Base-by-base conservation (phyloP, 2,329 filamentous ascomycete species). In the Alternaria brassicae region DNA sequence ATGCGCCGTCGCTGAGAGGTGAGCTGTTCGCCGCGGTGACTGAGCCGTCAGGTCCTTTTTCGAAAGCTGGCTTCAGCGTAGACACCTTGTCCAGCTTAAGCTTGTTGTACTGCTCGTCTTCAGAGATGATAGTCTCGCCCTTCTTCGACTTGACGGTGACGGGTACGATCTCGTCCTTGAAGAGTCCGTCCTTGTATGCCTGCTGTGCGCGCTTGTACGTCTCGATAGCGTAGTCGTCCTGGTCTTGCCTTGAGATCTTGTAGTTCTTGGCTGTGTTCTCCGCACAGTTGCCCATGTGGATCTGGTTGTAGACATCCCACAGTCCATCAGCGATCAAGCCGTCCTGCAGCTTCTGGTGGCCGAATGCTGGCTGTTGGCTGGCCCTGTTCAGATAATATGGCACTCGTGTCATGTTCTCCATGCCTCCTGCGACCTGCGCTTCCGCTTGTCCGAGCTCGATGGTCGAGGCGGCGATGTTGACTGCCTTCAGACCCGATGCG, bases 261-360 rank as follows among this genome's bases (percentile, higher is more conserved):
- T 92, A 86, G 71, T 93, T 94, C 84, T 96, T 97, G 47, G 91
- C 95, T 2, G 94, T 97, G 68, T 90, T 92, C 82, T 99, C 95
- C 15, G 93, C 93, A 76, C 95, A 99, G 70, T 95, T 93, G 41
- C 95, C 95, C 95, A 99, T 99, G 80, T 98, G 95, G 73, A 97
- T 91, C 76, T 97, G 87, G 77, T 96, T 93, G 80, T 97, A 99
- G 13, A 97, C 94, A 76, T 99, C 95, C 83, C 92, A 97, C 61
- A 99, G 81, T 0, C 95, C 95, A 73, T 99, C 95, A 78, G 95
- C 95, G 75, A 98, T 90, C 71, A 99, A 81, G 0, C 94, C 95
- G 73, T 99, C 95, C 78, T 96, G 90, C 79, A 97, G 82, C 79
- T 91, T 91, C 68, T 95, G 84, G 71, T 97, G 88, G 32, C 95